Base-by-base conservation (phyloP, 1,284 basidiomycete species). In the Thelephora terrestris region DNA sequence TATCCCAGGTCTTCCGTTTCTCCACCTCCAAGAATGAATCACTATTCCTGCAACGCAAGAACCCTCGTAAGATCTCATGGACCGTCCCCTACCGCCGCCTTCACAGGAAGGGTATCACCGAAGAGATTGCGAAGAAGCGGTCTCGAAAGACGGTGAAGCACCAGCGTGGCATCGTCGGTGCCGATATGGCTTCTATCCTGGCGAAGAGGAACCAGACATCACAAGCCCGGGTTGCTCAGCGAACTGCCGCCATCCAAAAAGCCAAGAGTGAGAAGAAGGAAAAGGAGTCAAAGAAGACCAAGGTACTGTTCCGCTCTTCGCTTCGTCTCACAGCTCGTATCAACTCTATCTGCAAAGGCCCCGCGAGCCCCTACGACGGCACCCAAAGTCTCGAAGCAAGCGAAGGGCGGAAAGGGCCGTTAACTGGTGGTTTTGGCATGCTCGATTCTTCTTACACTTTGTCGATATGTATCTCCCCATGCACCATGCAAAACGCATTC, bases 21-120 rank as follows among this genome's bases (percentile, higher is more conserved):
- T 74, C 83, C 60, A 77, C 69, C 64, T 86, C 88, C 57, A 96
- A 96, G 83, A 87, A 81, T 67, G 81, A 94, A 61, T 98, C 94
- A 54, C 87, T 99, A 59, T 99, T 99, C 87, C 77, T 92, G 54
- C 96, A 99, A 73, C 91, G 95, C 76, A 99, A 99, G 79, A 99
- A 99, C 81, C 95, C 96, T 49, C 91, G 95, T 68, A 98, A 99
- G 85, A 93, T 99, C 71, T 89, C 95, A 57, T 99, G 95, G 96
- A 99, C 95, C 52, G 76, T 82, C 64, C 85, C 93, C 52, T 99
- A 91, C 84, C 89, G 95, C 61, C 87, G 92, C 62, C 93, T 97
- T 85, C 96, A 99, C 84, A 97, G 96, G 85, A 99, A 99, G 87
- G 95, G 94, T 70, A 82, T 99, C 68, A 93, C 93, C 48, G 95